Evolutionary conservation across 192 early-diverging fungal genomes (phyloP), one percentile per base, ranked within the genome.

Genomic region (Coemansia sp.): DNA sequence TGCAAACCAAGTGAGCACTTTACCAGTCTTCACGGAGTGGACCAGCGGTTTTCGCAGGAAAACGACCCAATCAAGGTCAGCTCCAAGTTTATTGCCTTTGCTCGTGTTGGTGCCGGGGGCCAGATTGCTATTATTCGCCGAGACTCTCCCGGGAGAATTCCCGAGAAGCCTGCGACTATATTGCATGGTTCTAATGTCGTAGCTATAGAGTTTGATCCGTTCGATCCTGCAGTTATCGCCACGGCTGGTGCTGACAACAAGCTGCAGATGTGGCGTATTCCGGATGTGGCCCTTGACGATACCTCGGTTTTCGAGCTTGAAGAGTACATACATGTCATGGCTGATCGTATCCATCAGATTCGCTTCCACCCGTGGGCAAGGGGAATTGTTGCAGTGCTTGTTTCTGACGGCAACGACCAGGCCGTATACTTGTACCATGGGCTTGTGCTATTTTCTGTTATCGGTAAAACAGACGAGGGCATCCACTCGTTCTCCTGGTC

Each of bases 41-140:
- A 81, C 46, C 41, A 61, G 52, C 59, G 70, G 29, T 69, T 83
- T 32, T 69, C 73, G 9, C 74, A 70, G 48, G 72, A 74, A 25
- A 74, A 68, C 20, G 66, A 77, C 32, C 61, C 67, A 2, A 45
- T 68, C 22, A 62, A 87, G 75, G 81, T 77, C 1, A 90, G 86
- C 50, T 34, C 61, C 49, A 84, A 75, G 61, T 90, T 85, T 38
- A 71, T 94, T 48, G 90, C 92, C 0, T 82, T 93, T 22, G 85
- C 92, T 14, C 75, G 92, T 42, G 63, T 79, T 15, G 95, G 93
- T 20, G 79, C 87, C 33, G 95, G 95, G 22, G 95, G 95, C 19
- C 84, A 91, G 61, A 61, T 97, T 50, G 91, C 83, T 2, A 80
- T 95, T 23, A 75, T 90, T 61, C 78, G 85, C n/a, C 70, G 80